Evolutionary conservation across 805 yeast genomes (phyloP), one percentile per base, ranked within the genome.

Genomic region (Barnettozyma californica): DNA sequence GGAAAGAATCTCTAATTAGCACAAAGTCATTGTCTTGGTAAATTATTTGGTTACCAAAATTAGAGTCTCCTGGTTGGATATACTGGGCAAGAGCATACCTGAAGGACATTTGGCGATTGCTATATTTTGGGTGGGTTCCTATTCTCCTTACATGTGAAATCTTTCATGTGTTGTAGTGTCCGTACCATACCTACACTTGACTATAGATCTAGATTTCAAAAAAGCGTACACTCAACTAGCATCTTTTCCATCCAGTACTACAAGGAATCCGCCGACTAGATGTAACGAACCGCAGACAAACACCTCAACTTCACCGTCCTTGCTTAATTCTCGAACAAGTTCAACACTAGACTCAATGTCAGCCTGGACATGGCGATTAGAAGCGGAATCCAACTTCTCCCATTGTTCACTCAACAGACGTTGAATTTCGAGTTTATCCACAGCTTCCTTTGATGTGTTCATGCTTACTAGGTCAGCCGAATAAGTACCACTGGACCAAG

Each of bases 251-350:
- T 92, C 97, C 39, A 89, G 68, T 6, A 91, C 97, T 3, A 89
- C 90, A 35, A 94, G 68, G 49, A 94, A 77, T 0, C 98, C 99
- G 16, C 99, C 99, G 10, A 94, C 96, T 49, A 95, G 71, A 64
- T 92, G 97, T 54, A 94, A 71, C 5, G 97, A 90, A 1, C 99
- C 99, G 50, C 95, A 86, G 0, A 90, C 97, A 68, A 90, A 85
- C 1, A 89, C 95, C 53, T 89, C 90, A 20, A 80, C 67, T 8
- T 62, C 64, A 6, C 56, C 52, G 2, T 51, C 45, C 14, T 45
- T 34, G 2, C 37, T 10, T 34, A 55, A 29, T 45, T 46, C 41
- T 59, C 76, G 75, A 44, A 80, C 76, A 55, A 71, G 76, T 43
- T 73, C 75, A 44, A 78, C 80, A 29, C 91, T 81, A 1, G 84